Evolutionary conservation across 805 yeast genomes (phyloP).

Genomic region (Candida berthetii): DNA sequence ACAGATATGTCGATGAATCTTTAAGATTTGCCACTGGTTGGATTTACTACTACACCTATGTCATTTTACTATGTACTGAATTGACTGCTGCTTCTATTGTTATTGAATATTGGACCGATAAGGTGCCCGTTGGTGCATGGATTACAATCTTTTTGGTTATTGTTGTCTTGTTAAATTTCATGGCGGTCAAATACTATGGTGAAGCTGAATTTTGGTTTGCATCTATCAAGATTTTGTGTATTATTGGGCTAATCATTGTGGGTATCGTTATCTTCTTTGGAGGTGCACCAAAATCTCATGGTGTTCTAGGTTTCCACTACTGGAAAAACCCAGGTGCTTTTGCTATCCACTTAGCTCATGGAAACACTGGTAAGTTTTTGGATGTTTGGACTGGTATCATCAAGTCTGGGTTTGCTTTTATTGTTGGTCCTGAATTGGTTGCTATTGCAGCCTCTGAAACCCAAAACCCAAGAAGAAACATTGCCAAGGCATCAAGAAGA

Average conservation of each 20-base stretch:
- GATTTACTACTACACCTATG: conserved; percentile 21
- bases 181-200: conserved; percentile 56
- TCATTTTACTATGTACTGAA: conserved; percentile 31
- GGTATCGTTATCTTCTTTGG: conserved; percentile 58
- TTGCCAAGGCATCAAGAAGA: conserved; percentile 55
- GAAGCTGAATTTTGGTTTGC: conserved; percentile 60
- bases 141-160: conserved; percentile 46
- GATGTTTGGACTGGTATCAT: conserved; percentile 60
- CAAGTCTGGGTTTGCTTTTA: conserved; percentile 61
- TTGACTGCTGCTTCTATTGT: conserved; percentile 53
- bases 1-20: conserved; percentile 38
- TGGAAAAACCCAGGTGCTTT: conserved; percentile 62
- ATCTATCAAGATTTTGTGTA: conserved; percentile 52
- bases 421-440: conserved; percentile 58
- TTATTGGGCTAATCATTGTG: conserved; percentile 53
- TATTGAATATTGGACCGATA: conserved; percentile 48
- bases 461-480: conserved; percentile 48
- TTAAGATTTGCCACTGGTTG: conserved; percentile 23
- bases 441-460: conserved; percentile 55
- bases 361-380: conserved; percentile 55
- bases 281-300: conserved; percentile 49
- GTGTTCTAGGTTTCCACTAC: conserved; percentile 59
- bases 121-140: conserved; percentile 58
- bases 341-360: conserved; percentile 36
- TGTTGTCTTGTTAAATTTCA: conserved; percentile 39